Conservation (phyloP, 345 rosid species). For the Eucalyptus globulus region DNA sequence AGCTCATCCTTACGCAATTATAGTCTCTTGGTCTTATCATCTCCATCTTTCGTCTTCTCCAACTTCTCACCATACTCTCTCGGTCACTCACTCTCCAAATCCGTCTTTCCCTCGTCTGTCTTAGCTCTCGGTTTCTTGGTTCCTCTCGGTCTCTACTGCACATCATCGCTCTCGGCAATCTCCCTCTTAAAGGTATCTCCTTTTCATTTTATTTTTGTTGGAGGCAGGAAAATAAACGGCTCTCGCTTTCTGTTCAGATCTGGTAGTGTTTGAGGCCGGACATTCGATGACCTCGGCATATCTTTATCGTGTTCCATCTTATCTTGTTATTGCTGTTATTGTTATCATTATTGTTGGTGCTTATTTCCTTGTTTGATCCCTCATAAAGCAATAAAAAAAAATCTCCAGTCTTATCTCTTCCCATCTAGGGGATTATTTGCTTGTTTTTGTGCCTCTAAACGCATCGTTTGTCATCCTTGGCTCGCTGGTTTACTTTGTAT, state of each 20-base stretch:
- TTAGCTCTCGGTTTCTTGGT: not conserved
- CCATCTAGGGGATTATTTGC: not conserved
- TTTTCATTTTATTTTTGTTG: not conserved
- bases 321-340: not conserved
- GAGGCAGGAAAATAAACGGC: not conserved
- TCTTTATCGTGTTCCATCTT: not conserved
- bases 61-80: not conserved
- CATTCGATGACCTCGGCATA: not conserved
- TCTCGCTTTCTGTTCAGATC: accelerated
- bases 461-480: not conserved
- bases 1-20: not conserved
- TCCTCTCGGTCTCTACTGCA: too few species aligned
- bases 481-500: not conserved
- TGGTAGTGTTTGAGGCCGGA: not conserved
- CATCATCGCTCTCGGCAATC: not conserved
- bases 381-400: too few species aligned
- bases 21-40: not conserved
- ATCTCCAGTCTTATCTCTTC: not conserved
- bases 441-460: not conserved
- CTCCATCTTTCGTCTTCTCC: not conserved
- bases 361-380: too few species aligned
- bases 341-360: not conserved
- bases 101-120: not conserved
- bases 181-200: accelerated
- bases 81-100: not conserved